phyloP scores from a whole-genome alignment of 352 stramenopile genomes.

The Phytophthora niederhauseri region DNA sequence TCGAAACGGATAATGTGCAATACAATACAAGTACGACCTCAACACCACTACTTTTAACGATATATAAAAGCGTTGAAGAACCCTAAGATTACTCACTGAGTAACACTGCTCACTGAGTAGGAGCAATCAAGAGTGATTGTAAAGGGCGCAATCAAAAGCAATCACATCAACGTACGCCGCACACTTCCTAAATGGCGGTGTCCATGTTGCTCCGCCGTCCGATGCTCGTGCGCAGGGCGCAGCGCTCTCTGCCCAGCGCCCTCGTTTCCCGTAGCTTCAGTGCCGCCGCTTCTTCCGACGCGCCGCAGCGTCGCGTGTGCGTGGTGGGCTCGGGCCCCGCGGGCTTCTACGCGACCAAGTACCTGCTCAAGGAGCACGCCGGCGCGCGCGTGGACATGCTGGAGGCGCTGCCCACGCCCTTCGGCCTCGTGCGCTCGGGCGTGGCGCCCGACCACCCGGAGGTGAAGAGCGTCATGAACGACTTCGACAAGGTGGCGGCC shows the following conservation, averaged over 20 bases:
- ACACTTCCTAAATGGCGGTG: not conserved
- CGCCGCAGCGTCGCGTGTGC: constrained; percentile 69
- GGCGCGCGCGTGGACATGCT: constrained; percentile 90
- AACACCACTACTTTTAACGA: too few species aligned
- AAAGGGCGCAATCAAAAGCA: not conserved
- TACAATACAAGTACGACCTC: too few species aligned
- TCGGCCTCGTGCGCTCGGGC: constrained; percentile 96
- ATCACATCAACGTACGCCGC: not conserved
- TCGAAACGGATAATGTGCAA: too few species aligned
- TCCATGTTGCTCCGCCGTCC: constrained; percentile 15
- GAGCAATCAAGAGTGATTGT: not conserved
- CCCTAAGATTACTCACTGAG: too few species aligned
- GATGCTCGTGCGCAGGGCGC: not conserved
- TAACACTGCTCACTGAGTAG: too few species aligned
- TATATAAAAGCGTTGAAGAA: too few species aligned
- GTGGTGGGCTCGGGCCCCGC: constrained; percentile 91
- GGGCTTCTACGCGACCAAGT: constrained; percentile 96
- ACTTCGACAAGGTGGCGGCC: constrained; percentile 94
- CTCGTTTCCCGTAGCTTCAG: constrained; percentile 22
- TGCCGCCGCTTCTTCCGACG: constrained; percentile 1
- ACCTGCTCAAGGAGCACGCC: constrained; percentile 89
- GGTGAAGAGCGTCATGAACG: constrained; percentile 98
- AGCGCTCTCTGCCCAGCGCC: not conserved
- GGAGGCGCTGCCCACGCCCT: constrained; percentile 95
- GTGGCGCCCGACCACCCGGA: constrained; percentile 98